Evolutionary conservation across 73 alveolate genomes (phyloP), one percentile per base, ranked within the genome.

Genomic region (Paramecium primaurelia): DNA sequence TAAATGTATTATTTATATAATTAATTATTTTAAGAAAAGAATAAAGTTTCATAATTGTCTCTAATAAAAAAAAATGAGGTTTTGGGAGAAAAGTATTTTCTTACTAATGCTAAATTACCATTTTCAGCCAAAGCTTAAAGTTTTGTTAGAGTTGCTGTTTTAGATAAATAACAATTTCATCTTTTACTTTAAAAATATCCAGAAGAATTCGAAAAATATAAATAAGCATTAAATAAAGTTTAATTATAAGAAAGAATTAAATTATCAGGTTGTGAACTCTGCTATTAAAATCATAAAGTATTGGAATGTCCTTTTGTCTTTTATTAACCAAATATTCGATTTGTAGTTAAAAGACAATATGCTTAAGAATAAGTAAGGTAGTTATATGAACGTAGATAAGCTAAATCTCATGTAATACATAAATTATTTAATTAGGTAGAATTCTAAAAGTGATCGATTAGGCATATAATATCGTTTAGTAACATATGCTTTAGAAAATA

Each of bases 271-370:
- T 80, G 91, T 44, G 91, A 80, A 49, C 30, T 80, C 18, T 80
- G 91, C 34, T 80, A 42, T 47, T 14, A 80, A 49, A 80, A 80
- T 47, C 91, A 80, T 47, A 42, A 80, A 18, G 77, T 80, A 1
- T 80, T 49, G 20, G 32, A 80, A 12, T 80, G 91, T 80, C 91
- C 91, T 22, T 80, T 80, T 80, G 91, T 80, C 18, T 80, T 47
- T 44, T 80, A 80, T 80, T 80, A 80, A 44, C 91, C 91, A 26
- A 80, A 80, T 22, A 14, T 80, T 47, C 49, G 75, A 47, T 26
- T 14, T 22, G n/a, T 80, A n/a, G 58, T 80, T 44, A 40, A 80
- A 42, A 20, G 75, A 80, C 6, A 18, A 22, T 26, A 80, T 25
- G 36, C 30, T 8, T 22, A 18, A 47, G 32, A 26, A 25, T 80